Base-by-base conservation (phyloP, 495 filamentous ascomycete species). In the Penicillium maclennaniae region DNA sequence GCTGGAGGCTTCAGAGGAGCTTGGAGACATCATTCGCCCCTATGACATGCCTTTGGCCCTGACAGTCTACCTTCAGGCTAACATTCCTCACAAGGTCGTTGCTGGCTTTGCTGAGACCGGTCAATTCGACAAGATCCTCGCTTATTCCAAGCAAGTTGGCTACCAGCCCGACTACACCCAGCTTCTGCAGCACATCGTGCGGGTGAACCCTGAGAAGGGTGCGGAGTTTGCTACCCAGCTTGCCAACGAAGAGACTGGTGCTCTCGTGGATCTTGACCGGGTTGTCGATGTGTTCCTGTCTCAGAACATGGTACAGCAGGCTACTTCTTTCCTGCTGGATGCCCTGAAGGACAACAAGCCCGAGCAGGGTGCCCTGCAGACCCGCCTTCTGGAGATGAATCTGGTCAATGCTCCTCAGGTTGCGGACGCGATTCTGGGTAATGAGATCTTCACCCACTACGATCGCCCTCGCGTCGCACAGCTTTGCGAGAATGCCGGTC, bases 211-310 rank as follows among this genome's bases (percentile, higher is more conserved):
- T 6, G 93, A 97, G 60, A 95, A 95, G 73, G 92, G 89, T 50
- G 84, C 91, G 3, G 93, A 97, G 65, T 97, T 99, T 65, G 93
- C 93, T 49, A 87, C 84, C 1, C 77, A 85, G 45, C 83, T 99
- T 45, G 92, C 91, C 25, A 95, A 89, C 62, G 81, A 92, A 54
- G 87, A 92, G 65, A 79, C 81, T 28, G 91, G 93, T 21, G 81
- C 89, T 41, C 75, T 97, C 53, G 83, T 99, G 55, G 92, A 97
- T 56, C 82, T 99, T 53, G 91, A 96, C 62, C 91, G 93, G 25
- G 89, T 96, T 17, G 89, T 97, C 34, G 92, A 97, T 68, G 88
- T 99, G 40, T 99, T 99, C 83, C 83, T 95, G 65, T 90, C 92
- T 20, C 93, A 97, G 70, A 91, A 90, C 69, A 95, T 97, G 91